A percentile compares a stretch with the other conserved stretches of the same genome.
Conservation (phyloP, 2,329 filamentous ascomycete genomes). For the Monilinia vaccinii-corymbosi region DNA sequence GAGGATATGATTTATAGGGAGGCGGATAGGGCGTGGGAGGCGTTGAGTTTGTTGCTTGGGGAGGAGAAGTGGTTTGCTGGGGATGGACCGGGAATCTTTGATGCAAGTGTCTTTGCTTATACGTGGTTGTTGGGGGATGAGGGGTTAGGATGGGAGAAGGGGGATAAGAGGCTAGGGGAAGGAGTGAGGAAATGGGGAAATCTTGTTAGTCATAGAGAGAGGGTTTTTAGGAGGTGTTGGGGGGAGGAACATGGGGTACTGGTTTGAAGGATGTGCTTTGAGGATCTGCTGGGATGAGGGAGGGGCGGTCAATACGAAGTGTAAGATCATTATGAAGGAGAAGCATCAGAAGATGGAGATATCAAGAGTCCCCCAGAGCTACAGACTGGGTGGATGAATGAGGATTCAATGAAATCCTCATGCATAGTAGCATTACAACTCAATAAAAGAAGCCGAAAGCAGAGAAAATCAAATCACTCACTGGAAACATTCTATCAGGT, state of each 20-base stretch:
- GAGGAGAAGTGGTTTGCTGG: conserved; percentile 47
- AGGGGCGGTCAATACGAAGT: neutral
- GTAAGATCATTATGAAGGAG: neutral
- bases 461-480: too few relatives aligned
- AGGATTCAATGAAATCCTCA: neutral
- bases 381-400: neutral
- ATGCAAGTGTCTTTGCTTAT: conserved; percentile 85
- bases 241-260: conserved; percentile 35
- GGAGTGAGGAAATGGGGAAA: conserved; percentile 48
- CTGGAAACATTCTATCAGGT: neutral
- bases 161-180: conserved; percentile 40
- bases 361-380: too few relatives aligned
- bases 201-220: conserved; percentile 55
- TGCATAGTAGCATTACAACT: neutral
- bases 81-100: conserved; percentile 59
- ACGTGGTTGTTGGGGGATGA: conserved; percentile 69
- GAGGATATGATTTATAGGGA: conserved; percentile 48
- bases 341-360: too few relatives aligned
- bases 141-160: conserved; percentile 48
- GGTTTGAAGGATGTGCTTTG: neutral
- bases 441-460: neutral
- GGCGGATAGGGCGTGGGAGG: conserved; percentile 52
- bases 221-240: conserved; percentile 38
- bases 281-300: neutral
- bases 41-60: conserved; percentile 50